These are phyloP conservation scores for Neopestalotiopsis clavispora DNA, from an alignment of 2,329 filamentous ascomycete genomes.

Conservation along the genomic window DNA sequence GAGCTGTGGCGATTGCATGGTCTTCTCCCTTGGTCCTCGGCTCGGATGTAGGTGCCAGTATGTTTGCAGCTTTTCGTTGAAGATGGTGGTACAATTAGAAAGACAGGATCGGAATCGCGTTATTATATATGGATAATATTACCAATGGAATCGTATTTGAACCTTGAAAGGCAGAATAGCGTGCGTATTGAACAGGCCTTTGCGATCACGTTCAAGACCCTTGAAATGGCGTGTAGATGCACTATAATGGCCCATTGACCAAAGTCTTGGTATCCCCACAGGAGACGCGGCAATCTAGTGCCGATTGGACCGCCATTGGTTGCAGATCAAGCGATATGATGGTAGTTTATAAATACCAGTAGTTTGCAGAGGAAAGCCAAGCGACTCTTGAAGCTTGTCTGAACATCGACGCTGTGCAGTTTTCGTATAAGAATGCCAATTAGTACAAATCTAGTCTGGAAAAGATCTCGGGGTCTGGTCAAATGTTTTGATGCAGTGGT, in stretches of 20 bases:
- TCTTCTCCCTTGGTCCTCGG: not conserved
- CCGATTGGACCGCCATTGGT: not conserved
- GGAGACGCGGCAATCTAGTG: not conserved
- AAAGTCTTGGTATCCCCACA: not conserved
- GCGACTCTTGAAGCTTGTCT: not conserved
- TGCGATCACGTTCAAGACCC: slow-evolving; percentile 5
- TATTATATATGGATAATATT: slow-evolving; percentile 12
- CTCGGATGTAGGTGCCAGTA: not conserved
- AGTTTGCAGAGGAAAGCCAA: not conserved
- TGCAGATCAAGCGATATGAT: not conserved
- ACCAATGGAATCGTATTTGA: not conserved
- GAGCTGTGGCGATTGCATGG: not conserved
- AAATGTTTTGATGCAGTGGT: not conserved
- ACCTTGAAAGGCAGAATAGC: not conserved
- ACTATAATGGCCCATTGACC: not conserved
- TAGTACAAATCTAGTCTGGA: not conserved
- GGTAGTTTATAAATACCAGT: no score
- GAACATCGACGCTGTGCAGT: not conserved
- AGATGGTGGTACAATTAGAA: not conserved
- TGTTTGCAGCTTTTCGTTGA: not conserved
- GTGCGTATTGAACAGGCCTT: not conserved
- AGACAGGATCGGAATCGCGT: not conserved
- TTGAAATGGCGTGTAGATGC: slow-evolving; percentile 4
- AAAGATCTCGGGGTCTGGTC: not conserved
- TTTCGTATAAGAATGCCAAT: not conserved